These are phyloP conservation scores for Boletus pseudo-olivaceus DNA, from an alignment of 768 basidiomycete genomes.

Conservation along the genomic window DNA sequence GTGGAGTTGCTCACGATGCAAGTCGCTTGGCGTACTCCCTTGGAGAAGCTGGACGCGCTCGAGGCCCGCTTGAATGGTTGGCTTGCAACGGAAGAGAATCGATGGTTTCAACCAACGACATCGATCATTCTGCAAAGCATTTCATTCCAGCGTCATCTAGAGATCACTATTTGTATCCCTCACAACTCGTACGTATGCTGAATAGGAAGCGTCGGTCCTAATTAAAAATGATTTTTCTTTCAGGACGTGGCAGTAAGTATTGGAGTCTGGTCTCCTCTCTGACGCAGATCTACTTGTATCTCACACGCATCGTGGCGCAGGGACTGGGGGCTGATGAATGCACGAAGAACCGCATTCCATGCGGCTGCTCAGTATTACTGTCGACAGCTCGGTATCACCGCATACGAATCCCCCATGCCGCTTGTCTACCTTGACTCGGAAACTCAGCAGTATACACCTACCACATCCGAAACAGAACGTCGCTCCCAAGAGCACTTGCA, in stretches of 20 bases:
- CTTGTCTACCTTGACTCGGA: slow-evolving; percentile 43
- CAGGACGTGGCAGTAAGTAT: slow-evolving; percentile 36
- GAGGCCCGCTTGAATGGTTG: slow-evolving; percentile 68
- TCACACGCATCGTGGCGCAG: slow-evolving; percentile 13
- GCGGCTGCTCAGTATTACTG: slow-evolving; percentile 74
- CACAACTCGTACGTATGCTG: slow-evolving; percentile 42
- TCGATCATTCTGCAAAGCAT: slow-evolving; percentile 61
- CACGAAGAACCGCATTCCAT: slow-evolving; percentile 74
- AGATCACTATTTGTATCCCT: slow-evolving; percentile 63
- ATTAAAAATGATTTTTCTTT: slow-evolving; percentile 5
- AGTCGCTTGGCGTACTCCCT: slow-evolving; percentile 71
- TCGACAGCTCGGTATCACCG: slow-evolving; percentile 62
- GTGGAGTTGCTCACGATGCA: slow-evolving; percentile 66
- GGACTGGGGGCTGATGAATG: slow-evolving; percentile 60
- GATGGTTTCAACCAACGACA: slow-evolving; percentile 73
- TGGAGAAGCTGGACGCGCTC: slow-evolving; percentile 67
- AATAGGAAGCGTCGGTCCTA: not conserved
- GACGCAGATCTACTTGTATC: not conserved
- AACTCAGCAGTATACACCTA: slow-evolving; percentile 6
- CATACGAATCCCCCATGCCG: slow-evolving; percentile 58
- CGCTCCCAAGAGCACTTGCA: slow-evolving; percentile 4
- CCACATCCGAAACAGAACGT: not conserved
- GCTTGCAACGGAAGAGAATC: slow-evolving; percentile 74
- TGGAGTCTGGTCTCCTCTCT: not conserved
- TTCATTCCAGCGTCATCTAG: slow-evolving; percentile 61